phyloP scores from a whole-genome alignment of 2,329 filamentous ascomycete genomes.

The Daldinia sp. region DNA sequence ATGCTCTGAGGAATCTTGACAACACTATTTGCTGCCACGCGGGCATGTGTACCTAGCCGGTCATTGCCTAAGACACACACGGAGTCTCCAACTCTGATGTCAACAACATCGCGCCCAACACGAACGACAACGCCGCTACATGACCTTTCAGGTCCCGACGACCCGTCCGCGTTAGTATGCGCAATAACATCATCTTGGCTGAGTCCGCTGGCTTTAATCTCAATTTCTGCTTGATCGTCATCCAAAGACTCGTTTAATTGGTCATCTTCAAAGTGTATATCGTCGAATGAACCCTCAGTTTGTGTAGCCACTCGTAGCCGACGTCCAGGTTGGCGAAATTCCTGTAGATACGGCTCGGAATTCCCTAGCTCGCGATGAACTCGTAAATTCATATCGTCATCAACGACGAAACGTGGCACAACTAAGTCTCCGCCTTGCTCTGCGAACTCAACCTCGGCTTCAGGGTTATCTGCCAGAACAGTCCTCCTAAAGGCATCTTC shows the following conservation, averaged over 20 bases:
- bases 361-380: conserved; percentile 42
- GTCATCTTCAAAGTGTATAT: conserved; percentile 40
- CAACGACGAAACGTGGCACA: conserved; percentile 41
- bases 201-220: conserved; percentile 36
- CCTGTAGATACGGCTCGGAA: conserved; percentile 43
- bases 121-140: conserved; percentile 39
- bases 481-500: conserved; percentile 40
- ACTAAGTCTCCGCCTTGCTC: conserved; percentile 42
- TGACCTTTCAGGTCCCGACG: conserved; percentile 29
- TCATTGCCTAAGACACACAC: conserved; percentile 32
- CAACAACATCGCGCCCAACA: conserved; percentile 27
- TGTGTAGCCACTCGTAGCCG: conserved; percentile 34
- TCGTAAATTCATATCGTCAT: conserved; percentile 45
- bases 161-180: conserved; percentile 2
- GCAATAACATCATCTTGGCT: conserved; percentile 32
- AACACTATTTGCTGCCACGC: conserved; percentile 24
- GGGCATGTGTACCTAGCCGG: conserved; percentile 29
- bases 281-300: conserved; percentile 28
- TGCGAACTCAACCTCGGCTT: conserved; percentile 42
- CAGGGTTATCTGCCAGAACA: conserved; percentile 23
- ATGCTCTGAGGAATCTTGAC: conserved; percentile 32
- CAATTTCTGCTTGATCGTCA: conserved; percentile 39
- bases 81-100: conserved; percentile 31
- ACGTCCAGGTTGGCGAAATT: conserved; percentile 31
- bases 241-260: conserved; percentile 18